phyloP scores from a whole-genome alignment of 139 green algal species.

The Closterium sp. region DNA sequence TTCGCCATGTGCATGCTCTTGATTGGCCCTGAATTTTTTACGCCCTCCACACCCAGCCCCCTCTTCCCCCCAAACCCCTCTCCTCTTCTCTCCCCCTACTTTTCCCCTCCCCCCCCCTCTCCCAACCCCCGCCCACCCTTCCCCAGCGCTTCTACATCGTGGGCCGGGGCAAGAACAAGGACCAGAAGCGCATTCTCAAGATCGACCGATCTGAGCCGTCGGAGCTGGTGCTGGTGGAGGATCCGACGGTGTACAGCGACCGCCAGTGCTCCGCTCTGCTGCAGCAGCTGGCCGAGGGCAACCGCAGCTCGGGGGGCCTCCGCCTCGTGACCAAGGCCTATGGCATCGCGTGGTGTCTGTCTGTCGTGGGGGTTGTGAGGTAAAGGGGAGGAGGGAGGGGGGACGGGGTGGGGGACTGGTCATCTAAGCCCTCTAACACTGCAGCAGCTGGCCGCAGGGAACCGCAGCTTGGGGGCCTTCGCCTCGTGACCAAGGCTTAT shows the following conservation, averaged over 20 bases:
- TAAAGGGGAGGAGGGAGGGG: too few relatives aligned
- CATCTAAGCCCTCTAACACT: too few relatives aligned
- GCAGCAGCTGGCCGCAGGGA: too few relatives aligned
- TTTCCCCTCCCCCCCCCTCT: not conserved
- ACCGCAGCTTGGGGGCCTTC: not conserved
- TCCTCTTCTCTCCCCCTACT: not conserved
- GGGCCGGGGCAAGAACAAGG: slow-evolving; percentile 23
- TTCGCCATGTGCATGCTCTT: not conserved
- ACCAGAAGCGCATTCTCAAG: slow-evolving; percentile 53
- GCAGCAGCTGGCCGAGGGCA: slow-evolving; percentile 44
- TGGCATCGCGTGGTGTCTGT: too few relatives aligned
- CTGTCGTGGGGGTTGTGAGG: too few relatives aligned
- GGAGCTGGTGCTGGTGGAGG: slow-evolving; percentile 47
- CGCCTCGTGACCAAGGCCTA: slow-evolving; percentile 54
- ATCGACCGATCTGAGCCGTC: slow-evolving; percentile 51
- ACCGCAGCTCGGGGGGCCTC: slow-evolving; percentile 36
- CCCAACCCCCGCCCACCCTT: not conserved
- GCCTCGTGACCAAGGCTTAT: not conserved
- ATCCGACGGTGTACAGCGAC: slow-evolving; percentile 47
- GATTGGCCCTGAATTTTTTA: not conserved
- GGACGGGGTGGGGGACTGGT: too few relatives aligned
- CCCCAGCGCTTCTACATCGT: slow-evolving; percentile 52
- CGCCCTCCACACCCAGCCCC: not conserved
- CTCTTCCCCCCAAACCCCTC: not conserved
- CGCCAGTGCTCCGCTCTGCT: slow-evolving; percentile 31